phyloP scores from a whole-genome alignment of 2,329 filamentous ascomycete species.

The Xylariomycetidae sp. region DNA sequence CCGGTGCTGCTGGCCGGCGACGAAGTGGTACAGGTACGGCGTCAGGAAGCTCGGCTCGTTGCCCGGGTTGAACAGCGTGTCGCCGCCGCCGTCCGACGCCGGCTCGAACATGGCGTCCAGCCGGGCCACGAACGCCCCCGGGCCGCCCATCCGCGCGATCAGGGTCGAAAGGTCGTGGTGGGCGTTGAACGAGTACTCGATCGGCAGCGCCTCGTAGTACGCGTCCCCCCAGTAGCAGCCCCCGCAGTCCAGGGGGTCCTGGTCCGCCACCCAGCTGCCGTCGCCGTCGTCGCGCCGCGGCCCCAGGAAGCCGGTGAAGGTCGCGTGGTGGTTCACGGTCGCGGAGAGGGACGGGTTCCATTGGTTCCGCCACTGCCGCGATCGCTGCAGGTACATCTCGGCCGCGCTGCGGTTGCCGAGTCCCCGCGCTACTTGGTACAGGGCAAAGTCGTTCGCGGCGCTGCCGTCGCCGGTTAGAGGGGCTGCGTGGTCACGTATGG shows the following conservation, averaged over 20 bases:
- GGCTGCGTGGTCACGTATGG: background rate
- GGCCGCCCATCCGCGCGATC: conserved; percentile 50
- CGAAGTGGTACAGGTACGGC: conserved; percentile 65
- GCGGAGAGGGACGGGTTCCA: conserved; percentile 56
- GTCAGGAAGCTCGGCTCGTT: conserved; percentile 56
- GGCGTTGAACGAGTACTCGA: conserved; percentile 64
- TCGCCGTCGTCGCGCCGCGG: conserved; percentile 47
- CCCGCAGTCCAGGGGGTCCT: conserved; percentile 53
- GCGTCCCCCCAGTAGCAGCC: conserved; percentile 62
- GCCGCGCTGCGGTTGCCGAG: conserved; percentile 46
- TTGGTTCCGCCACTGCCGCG: conserved; percentile 65
- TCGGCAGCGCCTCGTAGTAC: conserved; percentile 56
- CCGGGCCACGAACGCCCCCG: conserved; percentile 46
- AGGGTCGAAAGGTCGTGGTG: conserved; percentile 57
- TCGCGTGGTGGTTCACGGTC: too few relatives aligned
- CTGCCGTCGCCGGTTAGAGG: conserved; percentile 13
- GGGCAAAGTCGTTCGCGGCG: conserved; percentile 60
- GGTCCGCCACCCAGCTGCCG: conserved; percentile 43
- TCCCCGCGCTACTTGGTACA: conserved; percentile 59
- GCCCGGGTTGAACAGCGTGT: conserved; percentile 56
- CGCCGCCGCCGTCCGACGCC: conserved; percentile 37
- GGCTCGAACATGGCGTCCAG: conserved; percentile 56
- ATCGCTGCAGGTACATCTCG: conserved; percentile 54
- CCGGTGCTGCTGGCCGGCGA: conserved; percentile 52
- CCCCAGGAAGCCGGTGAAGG: conserved; percentile 61